Base-by-base conservation (phyloP, 108 stramenopile species). In the Cyclotella baltica region DNA sequence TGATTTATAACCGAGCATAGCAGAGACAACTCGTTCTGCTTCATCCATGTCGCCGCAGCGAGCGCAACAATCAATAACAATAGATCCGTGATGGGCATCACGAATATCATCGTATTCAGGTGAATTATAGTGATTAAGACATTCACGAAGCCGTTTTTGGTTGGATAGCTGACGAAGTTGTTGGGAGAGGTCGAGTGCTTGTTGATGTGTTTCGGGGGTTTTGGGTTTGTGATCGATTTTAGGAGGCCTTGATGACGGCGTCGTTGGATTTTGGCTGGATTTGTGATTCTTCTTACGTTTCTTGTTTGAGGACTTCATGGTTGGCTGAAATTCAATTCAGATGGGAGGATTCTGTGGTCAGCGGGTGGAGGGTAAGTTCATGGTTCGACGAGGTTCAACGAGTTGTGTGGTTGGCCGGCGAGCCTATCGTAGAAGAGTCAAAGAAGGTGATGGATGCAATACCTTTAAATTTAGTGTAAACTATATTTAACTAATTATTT, bases 51-150 rank as follows among this genome's bases (percentile, higher is more conserved):
- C 78, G 18, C 95, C 95, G 73, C 95, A 93, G 67, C 92, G 68
- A 18, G 91, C 86, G 70, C 89, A 87, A 65, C 90, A 93, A 63
- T 96, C 95, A 0, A 96, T 72, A n/a, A 91, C 78, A 27, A 90
- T 92, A 75, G 91, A 89, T 11, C 86, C 88, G 83, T 96, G 95
- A 65, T 93, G 91, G 3, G 63, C 83, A 75, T 96, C 95, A 13
- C 91, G 82, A 25, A 93, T 71, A 11, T 46, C 40, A 36, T 87
- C 75, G 69, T 92, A 75, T 18, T 57, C 37, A 28, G 77, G 58
- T 51, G 82, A 76, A 46, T 67, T 57, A 71, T 89, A 96, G n/a
- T 91, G 43, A 11, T 67, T 15, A 16, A 96, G 69, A 16, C 91
- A 92, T 58, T 88, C 88, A n/a, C 70, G 61, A 16, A 92, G 78